phyloP scores from a whole-genome alignment of 106 monocot species.

The Triglochin maritima region DNA sequence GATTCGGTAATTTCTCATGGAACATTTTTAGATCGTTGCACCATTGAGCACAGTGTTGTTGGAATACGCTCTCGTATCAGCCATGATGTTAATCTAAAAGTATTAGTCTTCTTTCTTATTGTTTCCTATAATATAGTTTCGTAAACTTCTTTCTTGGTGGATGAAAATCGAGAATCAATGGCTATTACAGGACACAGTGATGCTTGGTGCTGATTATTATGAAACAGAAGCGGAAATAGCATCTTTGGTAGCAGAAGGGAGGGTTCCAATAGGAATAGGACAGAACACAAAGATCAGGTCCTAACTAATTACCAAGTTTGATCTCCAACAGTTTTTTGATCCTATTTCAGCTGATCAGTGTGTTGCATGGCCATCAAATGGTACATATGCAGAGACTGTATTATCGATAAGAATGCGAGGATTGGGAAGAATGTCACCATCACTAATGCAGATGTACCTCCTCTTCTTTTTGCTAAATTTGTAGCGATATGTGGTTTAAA shows the following conservation, averaged over 20 bases:
- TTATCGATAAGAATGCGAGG: conserved; percentile 27
- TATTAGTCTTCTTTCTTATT: too few species aligned
- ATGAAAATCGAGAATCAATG: neutral
- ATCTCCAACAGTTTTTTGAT: too few species aligned
- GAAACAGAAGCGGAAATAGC: conserved; percentile 68
- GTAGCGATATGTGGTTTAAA: too few species aligned
- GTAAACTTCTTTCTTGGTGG: neutral
- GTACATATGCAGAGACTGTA: conserved; percentile 21
- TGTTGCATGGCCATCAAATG: too few species aligned
- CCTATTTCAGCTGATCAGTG: neutral
- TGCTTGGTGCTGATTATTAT: conserved; percentile 94
- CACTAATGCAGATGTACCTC: conserved; percentile 18
- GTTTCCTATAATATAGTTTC: neutral
- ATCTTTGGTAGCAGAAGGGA: conserved; percentile 65
- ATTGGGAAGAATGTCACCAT: conserved; percentile 19
- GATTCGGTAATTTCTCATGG: conserved; percentile 94
- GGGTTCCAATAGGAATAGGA: conserved; percentile 84
- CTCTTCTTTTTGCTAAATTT: too few species aligned
- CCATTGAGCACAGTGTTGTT: conserved; percentile 73
- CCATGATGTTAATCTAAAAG: conserved; percentile 71
- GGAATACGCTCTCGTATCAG: conserved; percentile 86
- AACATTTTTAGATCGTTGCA: conserved; percentile 59
- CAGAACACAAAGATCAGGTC: conserved; percentile 81
- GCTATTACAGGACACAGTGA: conserved; percentile 65
- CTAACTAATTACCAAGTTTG: too few species aligned